Evolutionary conservation across 805 yeast genomes (phyloP).

Genomic region (Candida dajiaensis): DNA sequence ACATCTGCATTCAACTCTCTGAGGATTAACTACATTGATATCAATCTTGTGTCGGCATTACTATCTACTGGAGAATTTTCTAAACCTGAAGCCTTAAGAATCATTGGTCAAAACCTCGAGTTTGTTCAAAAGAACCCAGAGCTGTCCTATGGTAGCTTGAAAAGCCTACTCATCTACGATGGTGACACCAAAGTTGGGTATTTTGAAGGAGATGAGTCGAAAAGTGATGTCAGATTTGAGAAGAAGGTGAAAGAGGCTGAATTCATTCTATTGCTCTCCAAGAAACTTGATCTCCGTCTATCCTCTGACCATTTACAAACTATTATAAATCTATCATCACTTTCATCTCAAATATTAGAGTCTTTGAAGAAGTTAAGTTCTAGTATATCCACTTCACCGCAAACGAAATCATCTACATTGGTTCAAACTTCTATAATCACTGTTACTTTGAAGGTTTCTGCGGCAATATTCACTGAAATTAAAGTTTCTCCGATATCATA

Average conservation of each 20-base stretch:
- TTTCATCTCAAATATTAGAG: constrained; percentile 23
- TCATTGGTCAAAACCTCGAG: constrained; percentile 26
- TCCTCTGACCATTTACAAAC: constrained; percentile 18
- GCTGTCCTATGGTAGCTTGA: constrained; percentile 44
- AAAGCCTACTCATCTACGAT: constrained; percentile 23
- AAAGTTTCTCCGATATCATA: constrained; percentile 40
- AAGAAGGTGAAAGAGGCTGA: constrained; percentile 29
- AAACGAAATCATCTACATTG: constrained; percentile 2
- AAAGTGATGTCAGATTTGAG: constrained; percentile 52
- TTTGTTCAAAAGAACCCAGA: constrained; percentile 38
- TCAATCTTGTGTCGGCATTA: constrained; percentile 45
- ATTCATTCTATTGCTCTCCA: constrained; percentile 39
- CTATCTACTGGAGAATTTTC: constrained; percentile 35
- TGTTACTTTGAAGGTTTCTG: constrained; percentile 7
- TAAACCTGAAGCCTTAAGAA: constrained; percentile 26
- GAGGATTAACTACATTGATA: constrained; percentile 29
- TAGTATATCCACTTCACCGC: constrained; percentile 1
- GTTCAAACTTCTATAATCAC: constrained; percentile 19
- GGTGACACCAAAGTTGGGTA: constrained; percentile 14
- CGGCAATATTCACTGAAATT: constrained; percentile 14
- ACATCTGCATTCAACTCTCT: constrained; percentile 32
- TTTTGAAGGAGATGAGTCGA: constrained; percentile 26
- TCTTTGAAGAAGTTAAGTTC: constrained; percentile 13
- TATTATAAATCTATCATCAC: constrained; percentile 25
- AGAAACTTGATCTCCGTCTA: constrained; percentile 26